These are phyloP conservation scores for Colletotrichum gigasporum DNA, from an alignment of 2,329 filamentous ascomycete species.

Conservation along the genomic window DNA sequence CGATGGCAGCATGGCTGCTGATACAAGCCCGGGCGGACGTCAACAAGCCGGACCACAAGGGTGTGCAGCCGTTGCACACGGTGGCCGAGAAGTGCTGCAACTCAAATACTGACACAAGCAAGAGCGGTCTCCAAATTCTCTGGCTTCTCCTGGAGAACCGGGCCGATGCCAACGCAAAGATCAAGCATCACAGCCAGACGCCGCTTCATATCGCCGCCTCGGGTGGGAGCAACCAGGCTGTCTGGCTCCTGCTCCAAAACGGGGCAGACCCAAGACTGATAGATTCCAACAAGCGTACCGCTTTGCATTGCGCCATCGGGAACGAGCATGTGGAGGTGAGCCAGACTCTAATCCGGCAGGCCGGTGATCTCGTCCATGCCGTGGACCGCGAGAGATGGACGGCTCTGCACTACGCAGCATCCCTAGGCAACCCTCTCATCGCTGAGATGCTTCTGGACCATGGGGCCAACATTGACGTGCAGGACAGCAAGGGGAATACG, in stretches of 20 bases:
- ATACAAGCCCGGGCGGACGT: constrained; percentile 9
- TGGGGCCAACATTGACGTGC: not conserved
- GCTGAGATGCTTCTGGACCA: not conserved
- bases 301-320: not conserved
- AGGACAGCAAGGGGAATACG: not conserved
- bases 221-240: not conserved
- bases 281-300: not conserved
- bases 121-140: not conserved
- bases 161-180: not conserved
- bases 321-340: not conserved
- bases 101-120: not conserved
- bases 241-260: constrained; percentile 5
- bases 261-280: not conserved
- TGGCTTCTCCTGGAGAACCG: constrained; percentile 6
- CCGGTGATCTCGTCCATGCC: not conserved
- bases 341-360: not conserved
- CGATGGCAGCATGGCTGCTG: not conserved
- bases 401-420: not conserved
- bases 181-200: not conserved
- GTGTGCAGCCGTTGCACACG: not conserved
- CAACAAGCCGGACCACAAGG: constrained; percentile 2
- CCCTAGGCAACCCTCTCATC: not conserved
- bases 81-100: not conserved
- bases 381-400: not conserved
- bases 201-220: not conserved